Evolutionary conservation across 2,329 filamentous ascomycete species (phyloP).

Genomic region (Rhynchosporium graminicola): DNA sequence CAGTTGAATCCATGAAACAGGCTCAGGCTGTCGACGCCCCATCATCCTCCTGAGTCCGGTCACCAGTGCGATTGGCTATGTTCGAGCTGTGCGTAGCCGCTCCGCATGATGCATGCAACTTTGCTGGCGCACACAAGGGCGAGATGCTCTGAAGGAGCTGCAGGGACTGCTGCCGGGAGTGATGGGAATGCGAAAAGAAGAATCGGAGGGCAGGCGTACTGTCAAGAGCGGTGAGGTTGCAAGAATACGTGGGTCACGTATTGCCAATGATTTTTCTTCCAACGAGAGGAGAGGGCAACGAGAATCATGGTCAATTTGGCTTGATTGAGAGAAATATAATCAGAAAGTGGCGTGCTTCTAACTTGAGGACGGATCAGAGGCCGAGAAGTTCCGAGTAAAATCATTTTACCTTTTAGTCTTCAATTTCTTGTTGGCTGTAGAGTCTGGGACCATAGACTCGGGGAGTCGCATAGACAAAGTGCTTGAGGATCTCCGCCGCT

Average conservation of each 20-base stretch:
- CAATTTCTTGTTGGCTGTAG: constrained; percentile 14
- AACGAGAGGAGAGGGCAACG: constrained; percentile 30
- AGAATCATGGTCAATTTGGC: constrained; percentile 29
- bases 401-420: constrained; percentile 21
- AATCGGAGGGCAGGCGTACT: constrained; percentile 22
- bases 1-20: constrained; percentile 36
- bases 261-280: constrained; percentile 37
- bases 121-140: constrained; percentile 37
- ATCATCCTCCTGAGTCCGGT: constrained; percentile 26
- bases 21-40: constrained; percentile 32
- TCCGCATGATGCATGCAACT: constrained; percentile 41
- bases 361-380: constrained; percentile 22
- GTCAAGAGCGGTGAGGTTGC: constrained; percentile 35
- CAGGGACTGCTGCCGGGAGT: constrained; percentile 40
- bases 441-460: constrained; percentile 26
- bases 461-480: constrained; percentile 31
- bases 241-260: constrained; percentile 40
- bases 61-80: constrained; percentile 34
- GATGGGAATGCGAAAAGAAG: constrained; percentile 26
- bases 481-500: constrained; percentile 29
- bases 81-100: constrained; percentile 37
- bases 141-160: constrained; percentile 35
- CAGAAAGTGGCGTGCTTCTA: constrained; percentile 17
- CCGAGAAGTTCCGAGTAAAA: constrained; percentile 22
- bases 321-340: constrained; percentile 18